A percentile compares a stretch with the other conserved stretches of the same genome.
phyloP scores from a whole-genome alignment of 1,284 basidiomycete species.

The Tranzscheliella williamsii region DNA sequence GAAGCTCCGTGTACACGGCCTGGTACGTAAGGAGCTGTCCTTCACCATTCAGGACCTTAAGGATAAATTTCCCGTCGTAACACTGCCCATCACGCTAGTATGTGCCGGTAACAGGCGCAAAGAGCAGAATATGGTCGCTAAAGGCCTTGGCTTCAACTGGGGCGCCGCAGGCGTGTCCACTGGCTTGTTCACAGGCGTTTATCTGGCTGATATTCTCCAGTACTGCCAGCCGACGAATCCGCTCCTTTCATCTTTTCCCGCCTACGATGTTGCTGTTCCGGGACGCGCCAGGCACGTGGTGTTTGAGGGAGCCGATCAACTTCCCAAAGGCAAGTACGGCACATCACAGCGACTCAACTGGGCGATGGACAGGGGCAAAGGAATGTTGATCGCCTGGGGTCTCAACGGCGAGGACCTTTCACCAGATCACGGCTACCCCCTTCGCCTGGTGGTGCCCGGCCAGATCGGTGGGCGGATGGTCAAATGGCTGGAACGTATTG shows the following conservation, averaged over 20 bases:
- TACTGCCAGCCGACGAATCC: slow-evolving; percentile 64
- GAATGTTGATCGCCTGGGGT: slow-evolving; percentile 70
- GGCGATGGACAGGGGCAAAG: slow-evolving; percentile 65
- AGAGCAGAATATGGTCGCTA: slow-evolving; percentile 72
- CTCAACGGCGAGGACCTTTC: slow-evolving; percentile 66
- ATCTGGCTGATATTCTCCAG: slow-evolving; percentile 68
- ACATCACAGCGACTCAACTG: slow-evolving; percentile 68
- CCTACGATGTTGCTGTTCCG: slow-evolving; percentile 49
- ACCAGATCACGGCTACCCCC: slow-evolving; percentile 72
- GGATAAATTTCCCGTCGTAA: slow-evolving; percentile 66
- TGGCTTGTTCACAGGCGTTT: slow-evolving; percentile 72
- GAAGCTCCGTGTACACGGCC: slow-evolving; percentile 67
- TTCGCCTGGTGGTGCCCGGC: slow-evolving; percentile 70
- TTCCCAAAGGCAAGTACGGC: slow-evolving; percentile 73
- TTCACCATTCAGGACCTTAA: slow-evolving; percentile 62
- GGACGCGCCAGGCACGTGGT: slow-evolving; percentile 66
- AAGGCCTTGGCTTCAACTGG: slow-evolving; percentile 68
- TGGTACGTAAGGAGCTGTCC: slow-evolving; percentile 37
- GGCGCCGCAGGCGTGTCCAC: slow-evolving; percentile 66
- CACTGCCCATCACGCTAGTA: slow-evolving; percentile 70
- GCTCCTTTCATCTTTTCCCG: slow-evolving; percentile 42
- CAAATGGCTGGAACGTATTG: slow-evolving; percentile 70
- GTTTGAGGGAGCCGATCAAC: slow-evolving; percentile 70
- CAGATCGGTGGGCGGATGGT: slow-evolving; percentile 68
- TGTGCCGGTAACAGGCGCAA: slow-evolving; percentile 73